These are phyloP conservation scores for Tripterygium wilfordii DNA, from an alignment of 177 flowering plant species.

Conservation along the genomic window DNA sequence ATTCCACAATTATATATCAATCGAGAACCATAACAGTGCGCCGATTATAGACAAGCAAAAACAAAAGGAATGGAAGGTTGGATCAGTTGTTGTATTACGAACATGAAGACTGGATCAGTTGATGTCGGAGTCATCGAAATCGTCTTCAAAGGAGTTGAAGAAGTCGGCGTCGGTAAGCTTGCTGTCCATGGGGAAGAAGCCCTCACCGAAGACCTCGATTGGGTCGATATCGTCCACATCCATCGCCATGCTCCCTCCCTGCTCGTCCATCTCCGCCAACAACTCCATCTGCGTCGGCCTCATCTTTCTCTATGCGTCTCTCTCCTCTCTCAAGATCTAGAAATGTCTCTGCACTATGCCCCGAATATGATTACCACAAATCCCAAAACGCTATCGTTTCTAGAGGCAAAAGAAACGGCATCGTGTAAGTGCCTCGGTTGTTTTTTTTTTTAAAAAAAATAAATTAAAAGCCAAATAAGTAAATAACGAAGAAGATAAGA, in stretches of 20 bases:
- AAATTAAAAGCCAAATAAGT: background rate
- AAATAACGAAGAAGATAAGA: conserved; percentile 1
- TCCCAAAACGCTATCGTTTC: no score
- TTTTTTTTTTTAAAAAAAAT: background rate
- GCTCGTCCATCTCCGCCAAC: conserved; percentile 25
- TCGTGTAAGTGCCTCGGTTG: background rate
- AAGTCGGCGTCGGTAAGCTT: conserved; percentile 66
- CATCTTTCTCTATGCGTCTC: conserved; percentile 7
- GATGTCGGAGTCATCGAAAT: conserved; percentile 79
- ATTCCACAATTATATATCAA: no score
- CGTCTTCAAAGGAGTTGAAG: conserved; percentile 78
- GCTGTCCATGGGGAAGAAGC: conserved; percentile 34
- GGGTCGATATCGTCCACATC: conserved; percentile 61
- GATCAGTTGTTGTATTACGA: no score
- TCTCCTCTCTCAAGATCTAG: background rate
- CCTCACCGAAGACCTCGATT: conserved; percentile 43
- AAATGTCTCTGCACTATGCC: background rate
- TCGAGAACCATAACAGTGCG: no score
- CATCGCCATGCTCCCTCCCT: conserved; percentile 41
- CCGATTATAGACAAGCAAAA: no score
- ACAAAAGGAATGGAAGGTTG: no score
- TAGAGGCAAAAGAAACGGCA: no score
- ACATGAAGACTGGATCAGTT: no score
- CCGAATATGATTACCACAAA: no score
- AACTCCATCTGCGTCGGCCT: conserved; percentile 24